Conservation (phyloP, 768 basidiomycete genomes). For the Pleurotus ostreatus region DNA sequence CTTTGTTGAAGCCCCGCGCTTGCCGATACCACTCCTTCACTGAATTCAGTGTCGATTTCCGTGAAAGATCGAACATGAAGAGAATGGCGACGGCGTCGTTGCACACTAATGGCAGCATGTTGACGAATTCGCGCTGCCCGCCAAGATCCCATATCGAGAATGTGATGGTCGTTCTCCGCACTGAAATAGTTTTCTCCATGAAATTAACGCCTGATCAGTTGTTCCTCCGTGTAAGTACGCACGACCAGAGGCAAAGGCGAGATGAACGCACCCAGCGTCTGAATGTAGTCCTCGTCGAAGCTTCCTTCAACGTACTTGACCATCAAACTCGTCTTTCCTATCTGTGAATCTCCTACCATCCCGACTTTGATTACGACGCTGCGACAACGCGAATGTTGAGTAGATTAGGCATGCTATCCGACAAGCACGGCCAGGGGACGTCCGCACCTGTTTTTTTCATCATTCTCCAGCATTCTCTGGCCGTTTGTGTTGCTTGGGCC, state of each 20-base stretch:
- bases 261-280: slow-evolving; percentile 80
- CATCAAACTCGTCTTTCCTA: slow-evolving; percentile 99
- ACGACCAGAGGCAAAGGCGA: slow-evolving; percentile 8
- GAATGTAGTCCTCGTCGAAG: slow-evolving; percentile 99
- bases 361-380: slow-evolving; percentile 98
- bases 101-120: slow-evolving; percentile 97
- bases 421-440: slow-evolving; percentile 3
- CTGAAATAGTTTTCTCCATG: slow-evolving; percentile 99
- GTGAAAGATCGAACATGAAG: slow-evolving; percentile 99
- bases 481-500: slow-evolving; percentile 52
- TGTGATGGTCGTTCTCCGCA: slow-evolving; percentile 96
- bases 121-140: slow-evolving; percentile 97
- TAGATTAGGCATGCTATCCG: not conserved
- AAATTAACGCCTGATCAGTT: slow-evolving; percentile 81
- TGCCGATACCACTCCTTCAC: slow-evolving; percentile 99
- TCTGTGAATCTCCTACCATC: slow-evolving; percentile 99
- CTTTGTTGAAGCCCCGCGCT: slow-evolving; percentile 98
- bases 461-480: slow-evolving; percentile 50
- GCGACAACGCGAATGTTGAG: not conserved
- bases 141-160: slow-evolving; percentile 99
- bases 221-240: not conserved
- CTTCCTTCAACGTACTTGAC: slow-evolving; percentile 99
- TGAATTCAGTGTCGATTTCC: slow-evolving; percentile 96
- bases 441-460: slow-evolving; percentile 69
- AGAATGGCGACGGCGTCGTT: slow-evolving; percentile 99